phyloP scores from a whole-genome alignment of 2,329 filamentous ascomycete species.

The Hypocrella siamensis region DNA sequence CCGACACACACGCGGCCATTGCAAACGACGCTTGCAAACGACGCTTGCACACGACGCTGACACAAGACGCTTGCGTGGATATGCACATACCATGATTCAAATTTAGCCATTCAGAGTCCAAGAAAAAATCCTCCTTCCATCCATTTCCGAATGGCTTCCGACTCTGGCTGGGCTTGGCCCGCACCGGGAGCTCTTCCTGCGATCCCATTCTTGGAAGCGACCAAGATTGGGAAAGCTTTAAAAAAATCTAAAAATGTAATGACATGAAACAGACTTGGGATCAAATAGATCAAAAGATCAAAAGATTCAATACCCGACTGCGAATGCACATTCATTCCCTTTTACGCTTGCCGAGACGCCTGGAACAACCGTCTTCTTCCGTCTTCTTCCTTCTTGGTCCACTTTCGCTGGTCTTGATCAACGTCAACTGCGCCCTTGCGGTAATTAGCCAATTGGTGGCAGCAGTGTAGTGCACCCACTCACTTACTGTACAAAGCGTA shows the following conservation, averaged over 20 bases:
- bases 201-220: slow-evolving; percentile 4
- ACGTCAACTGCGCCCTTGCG: neutral
- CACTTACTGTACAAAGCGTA: too few relatives aligned
- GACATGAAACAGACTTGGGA: too few relatives aligned
- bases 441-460: too few relatives aligned
- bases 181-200: slow-evolving; percentile 1
- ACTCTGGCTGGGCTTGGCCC: neutral
- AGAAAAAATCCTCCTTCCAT: slow-evolving; percentile 50
- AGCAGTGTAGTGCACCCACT: too few relatives aligned
- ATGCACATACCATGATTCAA: slow-evolving; percentile 55
- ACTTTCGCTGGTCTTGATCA: too few relatives aligned
- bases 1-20: neutral
- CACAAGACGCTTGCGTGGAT: neutral
- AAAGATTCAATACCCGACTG: too few relatives aligned
- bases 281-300: too few relatives aligned
- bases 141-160: slow-evolving; percentile 15
- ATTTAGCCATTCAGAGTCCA: slow-evolving; percentile 52
- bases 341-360: too few relatives aligned
- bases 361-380: too few relatives aligned
- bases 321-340: too few relatives aligned
- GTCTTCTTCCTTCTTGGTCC: neutral
- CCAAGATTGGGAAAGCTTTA: neutral
- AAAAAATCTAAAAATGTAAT: too few relatives aligned
- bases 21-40: too few relatives aligned
- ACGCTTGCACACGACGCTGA: neutral